These are phyloP conservation scores for Claviceps monticola DNA, from an alignment of 2,329 filamentous ascomycete species.

Conservation along the genomic window DNA sequence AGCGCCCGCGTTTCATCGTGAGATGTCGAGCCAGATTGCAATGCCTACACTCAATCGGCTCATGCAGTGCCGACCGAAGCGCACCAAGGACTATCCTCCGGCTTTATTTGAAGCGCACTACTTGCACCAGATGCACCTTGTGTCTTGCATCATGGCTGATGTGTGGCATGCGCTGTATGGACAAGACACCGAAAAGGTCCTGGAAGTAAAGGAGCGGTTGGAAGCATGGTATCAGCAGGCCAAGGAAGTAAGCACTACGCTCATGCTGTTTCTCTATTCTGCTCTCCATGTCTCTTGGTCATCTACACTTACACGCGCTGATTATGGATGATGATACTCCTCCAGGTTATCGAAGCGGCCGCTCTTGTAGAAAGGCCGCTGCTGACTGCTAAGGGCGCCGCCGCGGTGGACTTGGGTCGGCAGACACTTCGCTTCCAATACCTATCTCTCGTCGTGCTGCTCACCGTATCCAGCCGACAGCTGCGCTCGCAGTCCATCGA, in stretches of 20 bases:
- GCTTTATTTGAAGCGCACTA: slow-evolving; percentile 2
- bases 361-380: neutral
- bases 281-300: neutral
- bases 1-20: neutral
- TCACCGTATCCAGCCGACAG: neutral
- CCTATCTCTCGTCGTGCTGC: neutral
- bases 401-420: neutral
- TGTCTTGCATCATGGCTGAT: slow-evolving; percentile 2
- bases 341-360: neutral
- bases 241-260: neutral
- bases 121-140: slow-evolving; percentile 1
- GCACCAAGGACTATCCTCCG: neutral
- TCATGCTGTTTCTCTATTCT: neutral
- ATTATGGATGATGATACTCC: neutral
- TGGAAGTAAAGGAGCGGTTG: neutral
- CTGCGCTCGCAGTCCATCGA: neutral
- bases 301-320: neutral
- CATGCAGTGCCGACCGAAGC: neutral
- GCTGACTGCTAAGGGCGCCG: neutral
- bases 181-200: neutral
- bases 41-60: neutral
- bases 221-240: neutral
- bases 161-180: slow-evolving; percentile 3
- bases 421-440: neutral
- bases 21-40: neutral